A percentile compares a stretch with the other conserved stretches of the same genome.
These are phyloP conservation scores for Colletotrichum sp. DNA, from an alignment of 2,329 filamentous ascomycete species.

Conservation along the genomic window DNA sequence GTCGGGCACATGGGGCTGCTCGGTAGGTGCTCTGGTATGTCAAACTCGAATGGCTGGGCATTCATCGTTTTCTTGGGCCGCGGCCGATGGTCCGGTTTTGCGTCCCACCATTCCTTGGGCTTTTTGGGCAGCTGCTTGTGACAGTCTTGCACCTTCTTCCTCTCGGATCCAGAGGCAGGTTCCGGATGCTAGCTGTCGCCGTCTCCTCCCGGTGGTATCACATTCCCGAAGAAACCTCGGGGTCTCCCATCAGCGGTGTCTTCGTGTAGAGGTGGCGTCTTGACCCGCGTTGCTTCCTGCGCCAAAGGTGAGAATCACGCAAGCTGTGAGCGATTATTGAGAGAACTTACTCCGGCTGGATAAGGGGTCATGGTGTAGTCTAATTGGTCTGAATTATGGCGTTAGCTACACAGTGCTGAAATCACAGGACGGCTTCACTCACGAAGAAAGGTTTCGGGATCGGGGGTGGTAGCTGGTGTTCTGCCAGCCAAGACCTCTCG, in stretches of 20 bases:
- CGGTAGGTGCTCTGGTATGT: constrained; percentile 55
- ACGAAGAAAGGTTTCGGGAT: constrained; percentile 7
- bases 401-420: background rate
- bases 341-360: constrained; percentile 36
- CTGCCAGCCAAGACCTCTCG: constrained; percentile 41
- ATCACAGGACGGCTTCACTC: background rate
- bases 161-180: background rate
- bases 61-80: constrained; percentile 18
- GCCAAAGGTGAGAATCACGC: constrained; percentile 9
- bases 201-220: constrained; percentile 31
- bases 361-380: constrained; percentile 28
- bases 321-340: background rate
- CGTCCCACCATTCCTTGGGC: constrained; percentile 42
- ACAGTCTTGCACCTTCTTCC: constrained; percentile 8
- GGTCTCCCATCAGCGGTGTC: constrained; percentile 38
- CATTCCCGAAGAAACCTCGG: constrained; percentile 49
- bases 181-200: constrained; percentile 15
- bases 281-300: constrained; percentile 54
- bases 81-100: constrained; percentile 26
- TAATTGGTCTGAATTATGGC: constrained; percentile 14
- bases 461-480: constrained; percentile 36
- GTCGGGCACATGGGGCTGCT: constrained; percentile 57
- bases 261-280: constrained; percentile 50
- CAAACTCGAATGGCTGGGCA: constrained; percentile 46
- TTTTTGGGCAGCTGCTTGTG: constrained; percentile 26